phyloP scores from a whole-genome alignment of 108 stramenopile genomes.

The Skeletonema tropicum region DNA sequence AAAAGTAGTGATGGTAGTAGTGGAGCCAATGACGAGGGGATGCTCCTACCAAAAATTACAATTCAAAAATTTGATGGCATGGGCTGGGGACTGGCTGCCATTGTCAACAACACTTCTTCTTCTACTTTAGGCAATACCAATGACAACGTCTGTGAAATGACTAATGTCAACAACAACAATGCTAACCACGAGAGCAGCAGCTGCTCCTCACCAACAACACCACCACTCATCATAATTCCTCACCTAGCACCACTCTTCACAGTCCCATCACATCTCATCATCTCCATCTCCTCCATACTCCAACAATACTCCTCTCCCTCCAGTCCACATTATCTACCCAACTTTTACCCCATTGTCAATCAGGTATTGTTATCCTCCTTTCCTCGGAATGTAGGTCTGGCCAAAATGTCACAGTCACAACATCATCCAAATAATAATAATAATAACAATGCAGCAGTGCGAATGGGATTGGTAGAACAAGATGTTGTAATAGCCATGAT shows the following conservation, averaged over 20 bases:
- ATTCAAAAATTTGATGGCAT: conserved; percentile 44
- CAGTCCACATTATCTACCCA: conserved; percentile 17
- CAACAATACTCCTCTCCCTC: conserved; percentile 19
- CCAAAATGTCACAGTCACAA: background rate
- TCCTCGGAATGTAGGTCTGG: conserved; percentile 17
- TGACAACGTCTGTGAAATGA: background rate
- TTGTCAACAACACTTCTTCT: background rate
- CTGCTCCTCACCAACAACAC: background rate
- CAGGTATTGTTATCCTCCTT: conserved; percentile 4
- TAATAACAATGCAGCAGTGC: too few relatives aligned
- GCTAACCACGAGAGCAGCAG: background rate
- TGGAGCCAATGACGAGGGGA: background rate
- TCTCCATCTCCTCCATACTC: conserved; percentile 37
- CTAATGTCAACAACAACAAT: too few relatives aligned
- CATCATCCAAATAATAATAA: too few relatives aligned
- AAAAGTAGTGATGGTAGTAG: background rate
- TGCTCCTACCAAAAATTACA: conserved; percentile 36
- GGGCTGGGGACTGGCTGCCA: conserved; percentile 49
- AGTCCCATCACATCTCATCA: conserved; percentile 40
- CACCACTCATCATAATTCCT: conserved; percentile 19
- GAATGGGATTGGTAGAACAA: conserved; percentile 50
- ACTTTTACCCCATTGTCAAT: conserved; percentile 4
- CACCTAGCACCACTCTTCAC: conserved; percentile 47
- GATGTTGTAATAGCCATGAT: conserved; percentile 49
- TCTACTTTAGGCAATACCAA: background rate